Conservation (phyloP, 2,329 filamentous ascomycete species). For the Dactylellina haptotyla region DNA sequence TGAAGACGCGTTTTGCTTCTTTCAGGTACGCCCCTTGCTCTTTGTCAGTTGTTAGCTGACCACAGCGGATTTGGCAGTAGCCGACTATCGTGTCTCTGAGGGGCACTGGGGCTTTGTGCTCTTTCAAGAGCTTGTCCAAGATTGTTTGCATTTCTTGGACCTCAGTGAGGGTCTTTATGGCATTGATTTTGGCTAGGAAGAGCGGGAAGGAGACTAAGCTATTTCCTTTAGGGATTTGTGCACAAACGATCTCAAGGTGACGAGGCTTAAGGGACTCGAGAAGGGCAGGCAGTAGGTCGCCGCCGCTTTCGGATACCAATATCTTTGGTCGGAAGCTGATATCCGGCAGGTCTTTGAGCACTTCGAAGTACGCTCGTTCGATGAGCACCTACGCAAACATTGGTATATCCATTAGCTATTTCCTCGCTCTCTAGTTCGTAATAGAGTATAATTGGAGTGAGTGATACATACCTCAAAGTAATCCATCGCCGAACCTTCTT, state of each 20-base stretch:
- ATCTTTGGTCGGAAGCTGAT: neutral
- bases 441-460: neutral
- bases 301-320: neutral
- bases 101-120: slow-evolving; percentile 2
- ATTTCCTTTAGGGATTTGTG: slow-evolving; percentile 36
- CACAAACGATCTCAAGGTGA: slow-evolving; percentile 29
- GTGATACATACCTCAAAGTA: slow-evolving; percentile 26
- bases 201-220: slow-evolving; percentile 12
- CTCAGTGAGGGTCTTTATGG: neutral
- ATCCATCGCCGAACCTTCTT: slow-evolving; percentile 22
- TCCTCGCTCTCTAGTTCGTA: neutral
- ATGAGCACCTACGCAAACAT: slow-evolving; percentile 16
- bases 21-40: slow-evolving; percentile 34
- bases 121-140: slow-evolving; percentile 25
- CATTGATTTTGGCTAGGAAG: slow-evolving; percentile 39
- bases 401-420: neutral
- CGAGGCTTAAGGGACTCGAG: slow-evolving; percentile 4
- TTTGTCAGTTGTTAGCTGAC: slow-evolving; percentile 17
- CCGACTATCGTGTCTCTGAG: slow-evolving; percentile 32
- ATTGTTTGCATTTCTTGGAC: slow-evolving; percentile 8
- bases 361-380: slow-evolving; percentile 28
- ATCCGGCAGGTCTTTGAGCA: slow-evolving; percentile 24
- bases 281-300: neutral
- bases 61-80: slow-evolving; percentile 32
- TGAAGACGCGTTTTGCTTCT: slow-evolving; percentile 32